Conservation (phyloP, 2,329 filamentous ascomycete species). For the Fusarium vanettenii region DNA sequence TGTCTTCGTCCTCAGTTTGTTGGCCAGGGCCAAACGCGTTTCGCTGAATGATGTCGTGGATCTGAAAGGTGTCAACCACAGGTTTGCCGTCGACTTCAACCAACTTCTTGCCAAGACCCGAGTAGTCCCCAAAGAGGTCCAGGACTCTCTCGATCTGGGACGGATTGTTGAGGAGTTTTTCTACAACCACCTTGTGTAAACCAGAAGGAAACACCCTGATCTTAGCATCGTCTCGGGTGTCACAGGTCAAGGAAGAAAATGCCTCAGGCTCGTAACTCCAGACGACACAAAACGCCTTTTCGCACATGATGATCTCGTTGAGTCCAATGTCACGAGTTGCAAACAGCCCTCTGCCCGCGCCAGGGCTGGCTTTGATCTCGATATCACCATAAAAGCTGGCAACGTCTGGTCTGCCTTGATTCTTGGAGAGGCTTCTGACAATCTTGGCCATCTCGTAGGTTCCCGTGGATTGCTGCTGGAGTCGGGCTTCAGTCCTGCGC, state of each 20-base stretch:
- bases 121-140: slow-evolving; percentile 43
- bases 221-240: slow-evolving; percentile 39
- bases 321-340: slow-evolving; percentile 44
- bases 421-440: slow-evolving; percentile 34
- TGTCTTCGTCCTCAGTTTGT: slow-evolving; percentile 43
- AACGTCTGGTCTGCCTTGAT: slow-evolving; percentile 45
- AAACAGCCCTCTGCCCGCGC: slow-evolving; percentile 52
- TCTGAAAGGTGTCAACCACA: slow-evolving; percentile 46
- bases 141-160: slow-evolving; percentile 38
- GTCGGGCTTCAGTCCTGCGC: slow-evolving; percentile 28
- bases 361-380: slow-evolving; percentile 40
- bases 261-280: slow-evolving; percentile 47
- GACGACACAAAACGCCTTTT: slow-evolving; percentile 48
- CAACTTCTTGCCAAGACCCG: slow-evolving; percentile 30
- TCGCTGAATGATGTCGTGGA: slow-evolving; percentile 48
- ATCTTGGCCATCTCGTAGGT: slow-evolving; percentile 40
- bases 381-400: slow-evolving; percentile 45
- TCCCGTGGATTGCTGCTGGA: slow-evolving; percentile 41
- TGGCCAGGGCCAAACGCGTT: slow-evolving; percentile 49
- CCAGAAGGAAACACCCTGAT: slow-evolving; percentile 48
- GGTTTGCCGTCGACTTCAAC: slow-evolving; percentile 42
- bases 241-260: slow-evolving; percentile 47
- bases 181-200: slow-evolving; percentile 43
- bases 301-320: slow-evolving; percentile 49
- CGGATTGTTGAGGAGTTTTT: slow-evolving; percentile 44